Evolutionary conservation across 225 moss, liverwort and hornwort genomes (phyloP).

Genomic region (Physcomitrium patens): DNA sequence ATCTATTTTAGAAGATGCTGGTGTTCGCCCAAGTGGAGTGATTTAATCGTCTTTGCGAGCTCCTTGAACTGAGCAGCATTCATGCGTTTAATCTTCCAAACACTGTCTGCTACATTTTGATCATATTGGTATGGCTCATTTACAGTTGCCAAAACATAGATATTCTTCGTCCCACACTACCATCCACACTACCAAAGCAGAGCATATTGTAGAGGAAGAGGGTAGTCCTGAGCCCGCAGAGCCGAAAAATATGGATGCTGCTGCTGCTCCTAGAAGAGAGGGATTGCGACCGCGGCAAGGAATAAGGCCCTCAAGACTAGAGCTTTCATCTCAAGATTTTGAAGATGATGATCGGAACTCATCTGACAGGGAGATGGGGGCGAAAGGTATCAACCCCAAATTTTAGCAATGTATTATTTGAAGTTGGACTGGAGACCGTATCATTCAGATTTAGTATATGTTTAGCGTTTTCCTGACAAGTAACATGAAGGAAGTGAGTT

Average conservation of each 20-base stretch:
- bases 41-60: no score
- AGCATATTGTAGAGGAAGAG: slow-evolving; percentile 62
- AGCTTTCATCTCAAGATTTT: slow-evolving; percentile 66
- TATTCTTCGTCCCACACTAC: slow-evolving; percentile 45
- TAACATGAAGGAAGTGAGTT: neutral
- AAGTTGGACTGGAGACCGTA: slow-evolving; percentile 18
- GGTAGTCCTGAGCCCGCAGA: slow-evolving; percentile 69
- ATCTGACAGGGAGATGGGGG: slow-evolving; percentile 60
- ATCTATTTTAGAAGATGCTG: no score
- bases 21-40: no score
- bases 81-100: no score
- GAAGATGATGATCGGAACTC: slow-evolving; percentile 67
- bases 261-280: slow-evolving; percentile 71
- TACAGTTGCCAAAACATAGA: slow-evolving; percentile 56
- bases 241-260: slow-evolving; percentile 55
- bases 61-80: no score
- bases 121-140: slow-evolving; percentile 17
- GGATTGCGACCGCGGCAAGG: slow-evolving; percentile 73
- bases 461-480: neutral
- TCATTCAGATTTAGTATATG: neutral
- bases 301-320: slow-evolving; percentile 61
- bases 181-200: slow-evolving; percentile 34
- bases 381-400: slow-evolving; percentile 44
- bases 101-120: no score
- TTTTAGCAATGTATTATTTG: neutral